phyloP scores from a whole-genome alignment of 129 eudicot genomes.

The Solidago caesia region DNA sequence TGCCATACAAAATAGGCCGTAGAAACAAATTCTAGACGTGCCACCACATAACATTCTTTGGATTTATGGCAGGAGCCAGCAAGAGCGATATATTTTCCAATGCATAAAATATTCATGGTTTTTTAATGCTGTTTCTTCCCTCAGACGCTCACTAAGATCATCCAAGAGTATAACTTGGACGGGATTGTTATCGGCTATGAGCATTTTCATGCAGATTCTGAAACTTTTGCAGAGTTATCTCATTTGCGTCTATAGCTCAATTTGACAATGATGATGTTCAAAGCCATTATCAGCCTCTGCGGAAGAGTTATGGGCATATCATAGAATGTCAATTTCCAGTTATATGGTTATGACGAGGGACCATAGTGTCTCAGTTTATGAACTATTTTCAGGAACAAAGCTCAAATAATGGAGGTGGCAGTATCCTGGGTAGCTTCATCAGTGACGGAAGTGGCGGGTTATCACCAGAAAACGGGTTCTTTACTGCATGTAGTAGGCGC shows the following conservation, averaged over 20 bases:
- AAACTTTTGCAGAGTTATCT: neutral
- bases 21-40: no score
- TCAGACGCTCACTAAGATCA: neutral
- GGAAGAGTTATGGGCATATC: neutral
- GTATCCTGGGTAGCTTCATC: neutral
- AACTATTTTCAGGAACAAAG: neutral
- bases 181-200: neutral
- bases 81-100: no score
- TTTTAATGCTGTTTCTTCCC: neutral
- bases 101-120: neutral
- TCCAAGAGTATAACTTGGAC: constrained; percentile 1
- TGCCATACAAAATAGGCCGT: no score
- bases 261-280: neutral
- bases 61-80: no score
- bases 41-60: no score
- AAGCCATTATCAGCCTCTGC: neutral
- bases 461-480: neutral
- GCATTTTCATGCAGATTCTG: neutral
- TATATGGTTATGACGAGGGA: neutral
- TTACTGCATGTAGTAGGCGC: neutral
- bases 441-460: neutral
- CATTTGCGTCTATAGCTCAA: neutral
- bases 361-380: neutral
- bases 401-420: neutral
- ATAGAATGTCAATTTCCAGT: neutral